phyloP scores from a whole-genome alignment of 148 eudicot species.

The Rhododendron griersonianum region DNA sequence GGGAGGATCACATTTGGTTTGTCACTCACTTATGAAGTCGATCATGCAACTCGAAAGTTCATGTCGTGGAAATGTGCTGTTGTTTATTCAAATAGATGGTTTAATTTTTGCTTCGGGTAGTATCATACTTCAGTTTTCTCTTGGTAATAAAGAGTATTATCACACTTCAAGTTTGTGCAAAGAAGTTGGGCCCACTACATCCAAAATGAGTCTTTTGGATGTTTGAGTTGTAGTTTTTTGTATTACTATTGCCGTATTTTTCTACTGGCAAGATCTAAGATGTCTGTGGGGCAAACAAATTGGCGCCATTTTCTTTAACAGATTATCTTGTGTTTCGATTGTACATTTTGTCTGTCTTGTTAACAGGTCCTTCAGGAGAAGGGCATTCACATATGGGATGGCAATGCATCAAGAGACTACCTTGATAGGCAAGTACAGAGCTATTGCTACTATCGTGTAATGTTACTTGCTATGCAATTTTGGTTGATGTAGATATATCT shows the following conservation, averaged over 20 bases:
- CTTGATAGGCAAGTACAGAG: conserved; percentile 51
- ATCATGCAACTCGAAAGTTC: background rate
- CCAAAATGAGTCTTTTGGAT: background rate
- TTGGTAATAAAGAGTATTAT: background rate
- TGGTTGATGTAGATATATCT: background rate
- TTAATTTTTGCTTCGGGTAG: background rate
- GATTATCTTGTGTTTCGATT: background rate
- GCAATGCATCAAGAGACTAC: conserved; percentile 82
- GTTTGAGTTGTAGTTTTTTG: background rate
- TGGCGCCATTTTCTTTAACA: background rate
- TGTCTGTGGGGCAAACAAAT: background rate
- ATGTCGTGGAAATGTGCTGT: no score
- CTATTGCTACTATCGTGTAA: background rate
- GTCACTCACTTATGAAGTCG: background rate
- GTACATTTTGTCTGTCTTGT: background rate
- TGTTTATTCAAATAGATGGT: background rate
- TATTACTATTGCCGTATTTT: background rate
- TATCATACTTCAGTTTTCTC: background rate
- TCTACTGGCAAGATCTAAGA: background rate
- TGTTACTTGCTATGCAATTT: background rate
- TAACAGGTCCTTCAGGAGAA: conserved; percentile 62
- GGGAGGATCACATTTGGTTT: background rate
- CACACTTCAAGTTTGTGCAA: background rate
- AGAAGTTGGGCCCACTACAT: background rate
- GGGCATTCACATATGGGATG: conserved; percentile 91